A percentile compares a stretch with the other conserved stretches of the same genome.
Conservation (phyloP, 805 yeast species). For the Candida awuae region DNA sequence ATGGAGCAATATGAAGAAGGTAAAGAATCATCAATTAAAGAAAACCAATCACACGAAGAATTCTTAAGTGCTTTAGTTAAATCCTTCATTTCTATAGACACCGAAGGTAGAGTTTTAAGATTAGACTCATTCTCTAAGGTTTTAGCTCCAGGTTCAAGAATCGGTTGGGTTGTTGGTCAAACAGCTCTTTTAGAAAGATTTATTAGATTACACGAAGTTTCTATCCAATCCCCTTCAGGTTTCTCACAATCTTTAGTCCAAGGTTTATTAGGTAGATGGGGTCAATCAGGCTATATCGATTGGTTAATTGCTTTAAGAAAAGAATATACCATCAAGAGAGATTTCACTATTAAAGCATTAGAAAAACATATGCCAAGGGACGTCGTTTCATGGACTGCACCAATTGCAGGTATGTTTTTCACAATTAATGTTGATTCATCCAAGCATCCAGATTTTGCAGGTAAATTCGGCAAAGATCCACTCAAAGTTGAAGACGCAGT, state of each 20-base stretch:
- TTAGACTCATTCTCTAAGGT: constrained; percentile 89
- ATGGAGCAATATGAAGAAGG: constrained; percentile 67
- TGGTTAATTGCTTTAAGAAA: constrained; percentile 80
- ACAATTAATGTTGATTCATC: constrained; percentile 67
- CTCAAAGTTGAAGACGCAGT: constrained; percentile 54
- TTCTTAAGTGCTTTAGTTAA: constrained; percentile 62
- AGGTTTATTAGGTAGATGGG: constrained; percentile 78
- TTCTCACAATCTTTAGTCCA: constrained; percentile 64
- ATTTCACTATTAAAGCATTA: constrained; percentile 73
- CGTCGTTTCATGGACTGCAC: constrained; percentile 41
- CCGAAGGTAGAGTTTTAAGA: constrained; percentile 84
- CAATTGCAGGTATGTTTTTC: constrained; percentile 85
- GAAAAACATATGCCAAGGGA: constrained; percentile 46
- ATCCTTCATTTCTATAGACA: constrained; percentile 67
- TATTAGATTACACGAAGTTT: constrained; percentile 68
- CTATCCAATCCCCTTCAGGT: constrained; percentile 76
- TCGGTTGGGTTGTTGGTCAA: constrained; percentile 87
- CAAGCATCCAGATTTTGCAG: constrained; percentile 65
- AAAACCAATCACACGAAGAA: constrained; percentile 48
- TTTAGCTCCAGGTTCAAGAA: constrained; percentile 82
- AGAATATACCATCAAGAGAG: constrained; percentile 83
- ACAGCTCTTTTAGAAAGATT: constrained; percentile 52
- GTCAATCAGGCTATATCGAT: constrained; percentile 78
- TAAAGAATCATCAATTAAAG: constrained; percentile 20
- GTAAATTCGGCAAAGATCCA: constrained; percentile 52